Evolutionary conservation across 148 eudicot species (phyloP).

Genomic region (Camellia granthamiana): DNA sequence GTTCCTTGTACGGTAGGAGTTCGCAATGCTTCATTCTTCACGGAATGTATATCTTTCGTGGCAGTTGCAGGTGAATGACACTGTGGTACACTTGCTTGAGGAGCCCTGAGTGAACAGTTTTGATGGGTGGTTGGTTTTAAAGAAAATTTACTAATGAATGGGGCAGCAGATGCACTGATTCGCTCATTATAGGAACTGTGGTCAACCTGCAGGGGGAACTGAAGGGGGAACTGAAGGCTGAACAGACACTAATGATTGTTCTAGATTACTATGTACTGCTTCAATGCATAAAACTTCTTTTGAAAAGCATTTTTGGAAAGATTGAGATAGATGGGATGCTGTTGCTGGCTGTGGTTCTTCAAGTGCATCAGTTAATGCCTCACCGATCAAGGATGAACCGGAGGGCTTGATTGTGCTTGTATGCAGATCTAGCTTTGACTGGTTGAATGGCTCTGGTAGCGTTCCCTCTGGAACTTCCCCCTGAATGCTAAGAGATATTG

Average conservation of each 20-base stretch:
- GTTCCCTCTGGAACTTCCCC: constrained; percentile 67
- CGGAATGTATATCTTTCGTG: constrained; percentile 20
- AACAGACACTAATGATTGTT: neutral
- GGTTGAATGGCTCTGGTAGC: constrained; percentile 61
- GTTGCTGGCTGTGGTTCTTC: constrained; percentile 15
- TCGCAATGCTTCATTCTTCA: constrained; percentile 20
- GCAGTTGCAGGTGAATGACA: constrained; percentile 39
- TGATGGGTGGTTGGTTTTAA: neutral
- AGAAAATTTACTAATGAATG: constrained; percentile 8
- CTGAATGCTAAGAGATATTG: constrained; percentile 30
- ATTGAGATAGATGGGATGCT: constrained; percentile 54
- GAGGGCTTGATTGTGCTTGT: constrained; percentile 20
- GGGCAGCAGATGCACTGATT: constrained; percentile 7
- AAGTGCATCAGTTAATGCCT: constrained; percentile 1
- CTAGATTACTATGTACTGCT: constrained; percentile 7
- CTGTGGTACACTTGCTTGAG: constrained; percentile 12
- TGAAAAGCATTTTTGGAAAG: constrained; percentile 57
- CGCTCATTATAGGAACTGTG: constrained; percentile 4
- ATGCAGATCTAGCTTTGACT: constrained; percentile 26
- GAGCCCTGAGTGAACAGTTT: neutral
- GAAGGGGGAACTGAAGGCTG: constrained; percentile 9
- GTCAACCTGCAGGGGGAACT: neutral
- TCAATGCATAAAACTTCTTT: constrained; percentile 9
- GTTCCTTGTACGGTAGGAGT: constrained; percentile 28
- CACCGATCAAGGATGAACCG: neutral